Base-by-base conservation (phyloP, 345 rosid species). In the Linum trigynum region DNA sequence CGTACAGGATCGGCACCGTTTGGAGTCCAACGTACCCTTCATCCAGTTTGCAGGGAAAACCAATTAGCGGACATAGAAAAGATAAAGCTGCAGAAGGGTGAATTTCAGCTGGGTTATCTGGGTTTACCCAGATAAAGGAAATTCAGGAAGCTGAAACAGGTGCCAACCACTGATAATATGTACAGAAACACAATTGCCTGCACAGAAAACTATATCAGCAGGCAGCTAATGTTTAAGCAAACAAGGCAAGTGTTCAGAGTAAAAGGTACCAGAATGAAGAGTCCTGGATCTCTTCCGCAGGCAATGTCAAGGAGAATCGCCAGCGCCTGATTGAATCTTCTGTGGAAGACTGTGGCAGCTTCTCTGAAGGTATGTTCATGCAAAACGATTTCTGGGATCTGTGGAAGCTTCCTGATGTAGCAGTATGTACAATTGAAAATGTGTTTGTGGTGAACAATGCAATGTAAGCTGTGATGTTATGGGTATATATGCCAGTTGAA, bases 61-160 rank as follows among this genome's bases (percentile, higher is more conserved):
- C 2, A 12, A 1, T 48, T n/a, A 65, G 39, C 64, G 4, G 42
- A 23, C 4, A 57, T 16, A 51, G 32, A 15, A 42, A 3, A 2
- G 7, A 45, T 3, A 23, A 23, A 23, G 32, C 38, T 23, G 3
- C 38, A 12, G 39, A 57, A 7, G 17, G 3, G 2, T 50, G 39
- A 45, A 39, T 23, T 16, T 39, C 32, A 36, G 14, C 41, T 56
- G 9, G 38, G 38, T 32, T 53, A 12, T n/a, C 3, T 17, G 6
- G n/a, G 59, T 84, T 79, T 84, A 91, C 99, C 84, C 6, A 84
- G 53, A 72, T 79, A 90, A 32, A 94, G 61, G 75, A 94, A 86
- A 75, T 91, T 94, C 65, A 90, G 63, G 77, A 84, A 84, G 81
- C 83, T 87, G 78, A 79, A 78, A 66, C 69, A 88, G 58, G 79